Conservation (phyloP, 148 eudicot species). For the Cornus florida region DNA sequence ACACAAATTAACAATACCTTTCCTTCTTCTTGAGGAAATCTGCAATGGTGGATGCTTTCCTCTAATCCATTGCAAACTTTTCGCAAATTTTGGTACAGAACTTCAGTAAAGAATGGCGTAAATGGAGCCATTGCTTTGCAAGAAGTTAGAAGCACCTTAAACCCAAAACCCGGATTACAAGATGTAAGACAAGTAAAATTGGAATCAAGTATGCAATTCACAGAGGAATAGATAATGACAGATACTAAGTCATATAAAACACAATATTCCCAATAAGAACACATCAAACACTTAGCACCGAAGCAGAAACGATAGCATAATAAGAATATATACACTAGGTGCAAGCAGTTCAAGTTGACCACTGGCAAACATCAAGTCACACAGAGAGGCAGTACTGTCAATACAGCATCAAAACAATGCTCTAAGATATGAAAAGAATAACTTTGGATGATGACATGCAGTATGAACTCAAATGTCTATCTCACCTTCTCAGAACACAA, state of each 20-base stretch:
- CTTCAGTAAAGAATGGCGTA: constrained; percentile 95
- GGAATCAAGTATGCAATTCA: background rate
- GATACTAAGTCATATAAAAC: background rate
- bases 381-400: background rate
- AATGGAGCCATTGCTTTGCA: constrained; percentile 97
- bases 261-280: background rate
- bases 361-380: background rate
- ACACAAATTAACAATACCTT: constrained; percentile 41
- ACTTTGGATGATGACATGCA: background rate
- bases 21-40: constrained; percentile 81
- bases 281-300: background rate
- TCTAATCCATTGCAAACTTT: constrained; percentile 65
- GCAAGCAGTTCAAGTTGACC: background rate
- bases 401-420: background rate
- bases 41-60: constrained; percentile 90
- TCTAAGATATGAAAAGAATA: background rate
- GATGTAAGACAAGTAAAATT: background rate
- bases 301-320: background rate
- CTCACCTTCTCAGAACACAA: background rate
- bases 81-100: constrained; percentile 82
- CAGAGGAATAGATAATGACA: background rate
- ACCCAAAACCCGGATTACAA: background rate
- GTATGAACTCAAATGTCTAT: background rate
- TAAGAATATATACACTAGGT: background rate
- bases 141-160: constrained; percentile 79